Evolutionary conservation across 371 early-diverging fungal genomes (phyloP).

Genomic region (Haplosporangium sp.): DNA sequence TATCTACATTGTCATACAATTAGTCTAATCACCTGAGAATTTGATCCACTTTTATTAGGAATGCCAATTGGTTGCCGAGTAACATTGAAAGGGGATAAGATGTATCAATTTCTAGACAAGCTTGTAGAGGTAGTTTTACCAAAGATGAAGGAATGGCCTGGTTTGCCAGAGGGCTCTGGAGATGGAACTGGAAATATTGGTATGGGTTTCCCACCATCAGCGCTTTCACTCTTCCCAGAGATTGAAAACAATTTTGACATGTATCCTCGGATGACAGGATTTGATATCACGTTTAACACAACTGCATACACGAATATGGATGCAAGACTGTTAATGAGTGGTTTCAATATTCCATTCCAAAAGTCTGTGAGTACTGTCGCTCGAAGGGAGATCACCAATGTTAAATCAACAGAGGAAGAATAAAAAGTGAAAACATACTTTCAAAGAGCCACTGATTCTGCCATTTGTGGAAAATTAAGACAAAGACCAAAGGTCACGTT

Average conservation of each 20-base stretch:
- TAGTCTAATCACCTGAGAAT: background rate
- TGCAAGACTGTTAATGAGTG: constrained; percentile 89
- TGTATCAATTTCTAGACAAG: constrained; percentile 96
- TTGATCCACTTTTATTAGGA: constrained; percentile 56
- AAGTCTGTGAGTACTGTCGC: constrained; percentile 9
- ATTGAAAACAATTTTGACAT: constrained; percentile 95
- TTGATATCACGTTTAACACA: constrained; percentile 88
- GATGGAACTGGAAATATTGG: constrained; percentile 89
- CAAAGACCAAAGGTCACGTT: no score
- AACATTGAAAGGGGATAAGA: constrained; percentile 83
- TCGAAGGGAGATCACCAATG: constrained; percentile 8
- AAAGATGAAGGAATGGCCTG: constrained; percentile 93
- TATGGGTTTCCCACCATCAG: constrained; percentile 86
- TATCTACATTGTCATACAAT: background rate
- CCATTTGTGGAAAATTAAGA: no score
- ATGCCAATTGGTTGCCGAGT: constrained; percentile 93
- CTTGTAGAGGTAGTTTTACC: constrained; percentile 94
- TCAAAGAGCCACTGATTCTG: no score
- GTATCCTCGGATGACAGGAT: constrained; percentile 90
- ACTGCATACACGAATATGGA: constrained; percentile 85
- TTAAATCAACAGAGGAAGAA: background rate
- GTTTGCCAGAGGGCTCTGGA: constrained; percentile 79
- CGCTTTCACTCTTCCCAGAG: constrained; percentile 94
- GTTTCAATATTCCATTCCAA: constrained; percentile 90
- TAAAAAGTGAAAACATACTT: background rate